phyloP scores from a whole-genome alignment of 2,329 filamentous ascomycete genomes.

The Microdochium nivale region DNA sequence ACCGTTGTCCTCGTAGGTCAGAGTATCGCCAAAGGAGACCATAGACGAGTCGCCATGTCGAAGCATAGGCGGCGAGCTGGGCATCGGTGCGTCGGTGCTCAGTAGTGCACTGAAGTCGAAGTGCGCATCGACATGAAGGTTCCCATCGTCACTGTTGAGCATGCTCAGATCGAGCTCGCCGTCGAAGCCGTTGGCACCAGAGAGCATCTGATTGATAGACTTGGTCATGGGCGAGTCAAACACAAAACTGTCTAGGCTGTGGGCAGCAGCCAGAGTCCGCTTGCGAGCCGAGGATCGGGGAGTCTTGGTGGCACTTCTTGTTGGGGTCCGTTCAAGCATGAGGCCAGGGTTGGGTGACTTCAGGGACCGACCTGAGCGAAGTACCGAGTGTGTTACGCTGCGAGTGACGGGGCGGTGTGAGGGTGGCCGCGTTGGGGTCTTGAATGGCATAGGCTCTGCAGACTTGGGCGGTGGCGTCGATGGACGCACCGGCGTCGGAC shows the following conservation, averaged over 20 bases:
- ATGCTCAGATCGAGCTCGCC: conserved; percentile 31
- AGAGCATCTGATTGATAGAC: conserved; percentile 54
- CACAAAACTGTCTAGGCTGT: not conserved
- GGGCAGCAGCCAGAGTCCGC: not conserved
- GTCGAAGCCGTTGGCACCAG: conserved; percentile 40
- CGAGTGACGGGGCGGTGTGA: conserved; percentile 53
- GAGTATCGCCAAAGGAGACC: conserved; percentile 12
- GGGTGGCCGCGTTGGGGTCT: conserved; percentile 55
- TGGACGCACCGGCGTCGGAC: conserved; percentile 39
- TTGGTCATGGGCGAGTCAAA: conserved; percentile 13
- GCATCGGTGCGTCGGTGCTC: conserved; percentile 35
- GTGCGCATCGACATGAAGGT: conserved; percentile 10
- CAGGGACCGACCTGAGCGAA: not conserved
- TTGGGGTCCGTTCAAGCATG: not conserved
- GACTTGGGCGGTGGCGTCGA: conserved; percentile 46
- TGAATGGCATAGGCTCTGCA: conserved; percentile 38
- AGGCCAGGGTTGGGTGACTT: not conserved
- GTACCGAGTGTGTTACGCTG: conserved; percentile 44
- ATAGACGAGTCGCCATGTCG: conserved; percentile 9
- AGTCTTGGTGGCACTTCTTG: conserved; percentile 1
- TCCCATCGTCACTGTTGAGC: conserved; percentile 27
- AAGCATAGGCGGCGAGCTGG: conserved; percentile 36
- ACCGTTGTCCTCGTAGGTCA: conserved; percentile 5
- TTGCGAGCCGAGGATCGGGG: conserved; percentile 7
- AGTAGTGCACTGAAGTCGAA: conserved; percentile 42